Conservation (phyloP, 1,284 basidiomycete genomes). For the Pseudozyma tsukubaensis region DNA sequence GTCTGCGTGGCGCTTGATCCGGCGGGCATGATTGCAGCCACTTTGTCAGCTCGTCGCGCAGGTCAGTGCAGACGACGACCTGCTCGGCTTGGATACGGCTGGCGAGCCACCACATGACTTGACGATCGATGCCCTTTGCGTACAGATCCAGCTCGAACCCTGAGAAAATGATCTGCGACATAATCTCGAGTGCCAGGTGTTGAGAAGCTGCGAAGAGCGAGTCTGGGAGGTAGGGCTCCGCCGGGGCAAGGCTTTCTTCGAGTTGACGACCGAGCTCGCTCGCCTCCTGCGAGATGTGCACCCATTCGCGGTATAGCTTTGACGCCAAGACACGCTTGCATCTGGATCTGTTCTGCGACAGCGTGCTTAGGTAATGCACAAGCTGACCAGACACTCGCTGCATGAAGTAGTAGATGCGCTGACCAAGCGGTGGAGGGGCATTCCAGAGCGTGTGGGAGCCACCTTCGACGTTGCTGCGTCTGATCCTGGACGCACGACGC, state of each 20-base stretch:
- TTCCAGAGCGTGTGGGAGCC: conserved; percentile 32
- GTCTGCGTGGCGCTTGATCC: conserved; percentile 13
- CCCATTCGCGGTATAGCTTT: conserved; percentile 47
- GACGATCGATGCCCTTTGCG: conserved; percentile 67
- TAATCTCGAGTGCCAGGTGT: conserved; percentile 74
- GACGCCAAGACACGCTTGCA: conserved; percentile 45
- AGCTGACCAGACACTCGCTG: conserved; percentile 48
- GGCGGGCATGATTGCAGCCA: conserved; percentile 9
- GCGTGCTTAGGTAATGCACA: conserved; percentile 42
- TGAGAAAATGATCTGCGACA: conserved; percentile 78
- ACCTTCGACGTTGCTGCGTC: conserved; percentile 35
- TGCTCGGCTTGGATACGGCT: conserved; percentile 46
- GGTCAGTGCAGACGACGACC: conserved; percentile 31
- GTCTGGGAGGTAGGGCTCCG: conserved; percentile 36
- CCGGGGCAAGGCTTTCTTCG: conserved; percentile 19
- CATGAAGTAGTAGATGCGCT: conserved; percentile 37
- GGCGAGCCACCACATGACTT: conserved; percentile 48
- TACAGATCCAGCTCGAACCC: conserved; percentile 84
- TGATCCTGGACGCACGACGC: conserved; percentile 28
- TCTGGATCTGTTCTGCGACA: conserved; percentile 56
- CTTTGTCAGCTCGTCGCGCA: conserved; percentile 32
- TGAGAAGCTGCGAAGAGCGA: conserved; percentile 72
- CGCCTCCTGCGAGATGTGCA: conserved; percentile 45
- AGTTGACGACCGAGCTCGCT: conserved; percentile 30
- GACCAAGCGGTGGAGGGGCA: conserved; percentile 28